These are phyloP conservation scores for Fusarium tuaranense DNA, from an alignment of 2,329 filamentous ascomycete genomes.

Conservation along the genomic window DNA sequence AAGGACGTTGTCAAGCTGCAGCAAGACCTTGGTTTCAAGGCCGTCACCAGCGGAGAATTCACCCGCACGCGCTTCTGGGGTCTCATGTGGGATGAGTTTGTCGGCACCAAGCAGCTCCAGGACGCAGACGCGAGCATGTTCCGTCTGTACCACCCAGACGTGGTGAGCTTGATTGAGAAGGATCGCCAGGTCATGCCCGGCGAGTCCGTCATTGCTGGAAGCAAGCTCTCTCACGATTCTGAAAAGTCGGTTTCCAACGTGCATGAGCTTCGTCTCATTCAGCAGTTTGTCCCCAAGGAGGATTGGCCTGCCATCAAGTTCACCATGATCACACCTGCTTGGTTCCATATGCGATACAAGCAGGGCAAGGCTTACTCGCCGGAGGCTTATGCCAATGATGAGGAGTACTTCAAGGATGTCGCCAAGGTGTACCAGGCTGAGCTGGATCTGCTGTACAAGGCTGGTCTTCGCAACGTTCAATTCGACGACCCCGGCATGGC, in stretches of 20 bases:
- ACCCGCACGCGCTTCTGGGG: slow-evolving; percentile 61
- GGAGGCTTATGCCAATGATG: slow-evolving; percentile 43
- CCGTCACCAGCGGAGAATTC: slow-evolving; percentile 79
- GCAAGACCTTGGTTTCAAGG: slow-evolving; percentile 73
- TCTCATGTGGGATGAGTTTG: slow-evolving; percentile 65
- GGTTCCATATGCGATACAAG: slow-evolving; percentile 46
- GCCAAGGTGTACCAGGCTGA: slow-evolving; percentile 75
- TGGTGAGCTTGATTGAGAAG: slow-evolving; percentile 64
- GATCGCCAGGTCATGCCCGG: slow-evolving; percentile 67
- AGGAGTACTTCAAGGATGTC: slow-evolving; percentile 73
- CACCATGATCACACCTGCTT: slow-evolving; percentile 66
- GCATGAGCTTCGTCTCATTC: slow-evolving; percentile 62
- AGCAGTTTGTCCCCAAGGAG: slow-evolving; percentile 58
- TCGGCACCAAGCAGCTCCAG: slow-evolving; percentile 60
- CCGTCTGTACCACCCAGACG: slow-evolving; percentile 66
- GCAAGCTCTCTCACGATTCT: slow-evolving; percentile 59
- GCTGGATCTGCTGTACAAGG: slow-evolving; percentile 69
- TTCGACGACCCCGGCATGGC: slow-evolving; percentile 76
- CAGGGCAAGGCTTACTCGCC: slow-evolving; percentile 44
- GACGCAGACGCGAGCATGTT: slow-evolving; percentile 65
- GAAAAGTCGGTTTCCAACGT: slow-evolving; percentile 59
- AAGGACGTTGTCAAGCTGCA: slow-evolving; percentile 74
- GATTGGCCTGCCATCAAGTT: slow-evolving; percentile 65
- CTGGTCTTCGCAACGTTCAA: slow-evolving; percentile 74
- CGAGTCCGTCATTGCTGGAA: slow-evolving; percentile 64